A percentile compares a stretch with the other conserved stretches of the same genome.
These are phyloP conservation scores for Cytospora chrysosperma DNA, from an alignment of 2,329 filamentous ascomycete species.

Conservation along the genomic window DNA sequence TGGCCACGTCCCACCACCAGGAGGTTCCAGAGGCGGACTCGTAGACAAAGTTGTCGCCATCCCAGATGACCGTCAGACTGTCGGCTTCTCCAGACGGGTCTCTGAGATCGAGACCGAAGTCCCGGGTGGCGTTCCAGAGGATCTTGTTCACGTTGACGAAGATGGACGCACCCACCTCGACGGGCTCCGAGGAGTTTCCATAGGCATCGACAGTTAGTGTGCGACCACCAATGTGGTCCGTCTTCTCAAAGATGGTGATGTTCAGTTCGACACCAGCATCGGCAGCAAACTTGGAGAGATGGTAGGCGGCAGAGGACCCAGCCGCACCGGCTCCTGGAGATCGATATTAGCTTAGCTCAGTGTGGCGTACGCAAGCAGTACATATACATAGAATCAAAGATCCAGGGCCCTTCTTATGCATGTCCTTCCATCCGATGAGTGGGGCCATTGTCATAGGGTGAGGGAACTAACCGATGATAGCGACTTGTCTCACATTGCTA, in stretches of 20 bases:
- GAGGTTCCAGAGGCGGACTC: constrained; percentile 57
- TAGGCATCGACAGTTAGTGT: constrained; percentile 81
- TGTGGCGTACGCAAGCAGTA: background rate
- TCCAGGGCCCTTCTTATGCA: background rate
- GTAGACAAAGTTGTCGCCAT: constrained; percentile 74
- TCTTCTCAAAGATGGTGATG: constrained; percentile 85
- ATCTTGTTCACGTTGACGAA: constrained; percentile 86
- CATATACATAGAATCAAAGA: background rate
- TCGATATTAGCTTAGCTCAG: background rate
- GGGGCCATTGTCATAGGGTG: background rate
- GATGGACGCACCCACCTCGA: constrained; percentile 89
- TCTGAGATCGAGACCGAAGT: constrained; percentile 67
- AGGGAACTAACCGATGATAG: constrained; percentile 30
- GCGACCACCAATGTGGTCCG: constrained; percentile 75
- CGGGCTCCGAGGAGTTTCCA: constrained; percentile 61
- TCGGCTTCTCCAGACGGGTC: constrained; percentile 47
- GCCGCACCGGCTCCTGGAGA: constrained; percentile 80
- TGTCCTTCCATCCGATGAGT: background rate
- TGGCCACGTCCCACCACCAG: constrained; percentile 77
- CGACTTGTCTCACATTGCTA: constrained; percentile 30
- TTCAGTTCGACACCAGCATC: constrained; percentile 62
- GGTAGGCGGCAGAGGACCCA: constrained; percentile 83
- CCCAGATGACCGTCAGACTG: constrained; percentile 74
- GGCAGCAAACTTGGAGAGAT: constrained; percentile 70
- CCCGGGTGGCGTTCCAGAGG: constrained; percentile 68